Base-by-base conservation (phyloP, 352 stramenopile genomes). In the Proteromonas lacertae region DNA sequence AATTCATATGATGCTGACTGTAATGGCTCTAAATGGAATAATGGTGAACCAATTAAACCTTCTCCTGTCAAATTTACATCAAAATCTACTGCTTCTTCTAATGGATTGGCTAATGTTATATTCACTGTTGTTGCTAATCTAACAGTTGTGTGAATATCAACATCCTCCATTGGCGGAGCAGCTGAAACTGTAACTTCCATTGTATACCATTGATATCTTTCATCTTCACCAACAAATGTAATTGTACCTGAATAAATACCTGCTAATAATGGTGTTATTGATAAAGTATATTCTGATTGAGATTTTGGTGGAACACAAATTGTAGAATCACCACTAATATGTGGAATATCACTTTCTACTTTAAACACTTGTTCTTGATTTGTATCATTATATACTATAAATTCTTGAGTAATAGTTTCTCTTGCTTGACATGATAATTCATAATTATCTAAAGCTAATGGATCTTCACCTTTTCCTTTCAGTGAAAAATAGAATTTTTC, bases 121-220 rank as follows among this genome's bases (percentile, higher is more conserved):
- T 80, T 67, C 1, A 89, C 62, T 1, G 60, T 67, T 10, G 78
- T 61, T 1, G 66, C 70, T 8, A 60, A 59, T 2, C 75, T 62
- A 7, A 86, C 68, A 0, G 55, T 43, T 2, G 69, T 63, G 13
- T 43, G 43, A 53, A 90, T 78, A 12, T 76, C 64, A 0, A 90
- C 47, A 12, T 57, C 76, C 4, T 53, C 50, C 41, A 82, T 66
- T 25, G 43, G 50, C 16, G 45, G 17, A 7, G 53, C 52, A 8
- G 52, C 39, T 12, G 31, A 41, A 1, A 51, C 45, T 1, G 60
- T 58, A 8, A 80, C 68, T 41, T 86, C 66, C 2, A 91, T 60
- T 9, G 76, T 88, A 50, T 84, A 90, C 76, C 76, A 91, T 6
- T 72, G 79, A 38, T 72, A 59, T n/a, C 54, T 60, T 16, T 59